Evolutionary conservation across 495 filamentous ascomycete species (phyloP).

Genomic region (Thermothielavioides terrestris): DNA sequence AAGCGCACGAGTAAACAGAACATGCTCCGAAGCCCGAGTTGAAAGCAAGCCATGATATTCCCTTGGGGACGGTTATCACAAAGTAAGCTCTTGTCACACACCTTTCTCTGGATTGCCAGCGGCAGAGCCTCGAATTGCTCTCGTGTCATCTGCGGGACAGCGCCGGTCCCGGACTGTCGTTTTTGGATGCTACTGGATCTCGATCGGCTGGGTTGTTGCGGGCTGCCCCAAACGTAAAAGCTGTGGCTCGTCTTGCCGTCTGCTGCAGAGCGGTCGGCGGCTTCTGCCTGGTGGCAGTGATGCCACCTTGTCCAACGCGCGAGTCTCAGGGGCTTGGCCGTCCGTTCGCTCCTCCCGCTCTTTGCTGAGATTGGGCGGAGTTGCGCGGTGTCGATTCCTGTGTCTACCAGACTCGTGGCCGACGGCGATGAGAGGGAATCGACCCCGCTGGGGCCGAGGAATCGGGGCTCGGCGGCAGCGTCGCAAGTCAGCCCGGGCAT

Average conservation of each 20-base stretch:
- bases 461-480: conserved; percentile 8
- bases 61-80: too few relatives aligned
- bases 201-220: conserved; percentile 16
- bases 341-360: conserved; percentile 14
- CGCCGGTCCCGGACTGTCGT: conserved; percentile 15
- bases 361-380: conserved; percentile 19
- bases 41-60: too few relatives aligned
- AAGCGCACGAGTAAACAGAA: background rate
- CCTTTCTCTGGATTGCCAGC: conserved; percentile 49
- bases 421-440: conserved; percentile 9
- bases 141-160: conserved; percentile 27
- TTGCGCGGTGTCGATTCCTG: conserved; percentile 6
- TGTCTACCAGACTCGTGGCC: conserved; percentile 3
- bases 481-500: conserved; percentile 22
- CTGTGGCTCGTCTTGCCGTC: conserved; percentile 18
- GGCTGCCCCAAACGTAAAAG: too few relatives aligned
- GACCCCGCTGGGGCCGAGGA: background rate
- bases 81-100: conserved; percentile 25
- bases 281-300: conserved; percentile 10
- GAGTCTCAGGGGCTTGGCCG: conserved; percentile 21
- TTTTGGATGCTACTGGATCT: conserved; percentile 20
- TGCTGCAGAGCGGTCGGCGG: conserved; percentile 3
- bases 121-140: conserved; percentile 45
- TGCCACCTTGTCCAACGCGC: conserved; percentile 22
- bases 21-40: too few relatives aligned